Evolutionary conservation across 257 asterid species (phyloP), one percentile per base, ranked within the genome.

Genomic region (Scutellaria baicalensis): DNA sequence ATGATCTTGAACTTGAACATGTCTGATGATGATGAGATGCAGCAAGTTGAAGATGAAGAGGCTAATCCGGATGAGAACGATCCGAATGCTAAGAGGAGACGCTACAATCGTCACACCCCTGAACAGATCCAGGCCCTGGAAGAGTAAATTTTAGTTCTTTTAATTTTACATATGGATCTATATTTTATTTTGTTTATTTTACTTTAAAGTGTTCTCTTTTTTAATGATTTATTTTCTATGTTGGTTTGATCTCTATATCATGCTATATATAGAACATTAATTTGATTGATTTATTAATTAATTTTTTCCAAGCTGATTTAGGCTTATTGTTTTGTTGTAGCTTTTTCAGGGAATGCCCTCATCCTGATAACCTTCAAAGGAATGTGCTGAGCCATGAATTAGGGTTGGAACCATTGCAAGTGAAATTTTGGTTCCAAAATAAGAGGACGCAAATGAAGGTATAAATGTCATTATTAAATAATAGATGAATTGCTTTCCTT

Each of bases 401-500:
- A 10, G 80, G 83, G 3, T 71, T 83, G 83, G 82, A 80, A 45
- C 80, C 81, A 0, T 14, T 67, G 65, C 85, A 80, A 63, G 77
- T 83, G 4, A 80, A 80, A n/a, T 83, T 75, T 49, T 83, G 83
- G 88, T 83, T 80, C 68, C 88, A 80, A 62, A 83, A 83, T 52
- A 83, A 83, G 50, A 80, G 83, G 1, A 80, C 79, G 4, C 85
- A 83, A 35, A 55, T 72, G 72, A 83, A 83, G 78, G 88, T 80
- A 78, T 1, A 27, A 27, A 27, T 27, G 33, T 27, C 33, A 27
- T 27, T 1, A 27, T 27, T 27, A 27, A 27, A 27, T 27, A 4
- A 27, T 1, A 27, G 33, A 27, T 27, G 3, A 27, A 27, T 27
- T 27, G 33, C 3, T 27, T 27, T 27, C 33, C 33, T 27, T 27